These are phyloP conservation scores for Saccharomycopsis babjevae DNA, from an alignment of 805 yeast genomes.

Conservation along the genomic window DNA sequence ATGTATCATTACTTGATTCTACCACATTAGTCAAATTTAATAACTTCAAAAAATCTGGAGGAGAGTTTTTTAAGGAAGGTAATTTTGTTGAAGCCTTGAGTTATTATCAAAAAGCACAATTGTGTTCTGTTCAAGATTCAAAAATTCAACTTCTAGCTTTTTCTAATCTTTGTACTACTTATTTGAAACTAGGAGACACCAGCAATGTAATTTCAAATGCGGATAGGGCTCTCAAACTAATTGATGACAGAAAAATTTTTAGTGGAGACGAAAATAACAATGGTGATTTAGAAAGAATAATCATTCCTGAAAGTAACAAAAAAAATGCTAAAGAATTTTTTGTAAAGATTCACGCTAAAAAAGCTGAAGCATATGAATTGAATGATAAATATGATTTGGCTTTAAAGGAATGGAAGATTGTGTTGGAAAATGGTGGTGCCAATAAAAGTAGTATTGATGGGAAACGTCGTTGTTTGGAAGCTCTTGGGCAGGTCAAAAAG, in stretches of 20 bases:
- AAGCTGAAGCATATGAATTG: slow-evolving; percentile 80
- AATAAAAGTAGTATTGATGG: slow-evolving; percentile 65
- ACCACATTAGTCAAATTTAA: slow-evolving; percentile 23
- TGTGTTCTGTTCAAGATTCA: slow-evolving; percentile 53
- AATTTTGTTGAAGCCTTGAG: slow-evolving; percentile 61
- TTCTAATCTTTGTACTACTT: slow-evolving; percentile 67
- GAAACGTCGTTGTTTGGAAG: slow-evolving; percentile 63
- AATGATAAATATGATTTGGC: slow-evolving; percentile 63
- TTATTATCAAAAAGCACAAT: slow-evolving; percentile 47
- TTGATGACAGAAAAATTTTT: slow-evolving; percentile 11
- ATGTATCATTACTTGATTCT: background rate
- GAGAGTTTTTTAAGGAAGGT: slow-evolving; percentile 64
- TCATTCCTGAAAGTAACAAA: slow-evolving; percentile 36
- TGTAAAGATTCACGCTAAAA: slow-evolving; percentile 55
- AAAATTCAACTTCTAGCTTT: slow-evolving; percentile 53
- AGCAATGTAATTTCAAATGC: slow-evolving; percentile 26
- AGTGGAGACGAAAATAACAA: slow-evolving; percentile 4
- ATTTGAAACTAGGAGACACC: slow-evolving; percentile 61
- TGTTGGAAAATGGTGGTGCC: slow-evolving; percentile 60
- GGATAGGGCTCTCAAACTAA: slow-evolving; percentile 27
- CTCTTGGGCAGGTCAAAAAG: slow-evolving; percentile 45
- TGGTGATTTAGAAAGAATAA: slow-evolving; percentile 24
- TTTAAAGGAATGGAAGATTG: slow-evolving; percentile 44
- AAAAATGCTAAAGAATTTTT: slow-evolving; percentile 60
- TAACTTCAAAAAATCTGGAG: slow-evolving; percentile 32